Percentiles rank a stretch among this genome's conserved stretches.
Evolutionary conservation across 1,284 basidiomycete genomes (phyloP).

Genomic region (Trichosporon sp.): DNA sequence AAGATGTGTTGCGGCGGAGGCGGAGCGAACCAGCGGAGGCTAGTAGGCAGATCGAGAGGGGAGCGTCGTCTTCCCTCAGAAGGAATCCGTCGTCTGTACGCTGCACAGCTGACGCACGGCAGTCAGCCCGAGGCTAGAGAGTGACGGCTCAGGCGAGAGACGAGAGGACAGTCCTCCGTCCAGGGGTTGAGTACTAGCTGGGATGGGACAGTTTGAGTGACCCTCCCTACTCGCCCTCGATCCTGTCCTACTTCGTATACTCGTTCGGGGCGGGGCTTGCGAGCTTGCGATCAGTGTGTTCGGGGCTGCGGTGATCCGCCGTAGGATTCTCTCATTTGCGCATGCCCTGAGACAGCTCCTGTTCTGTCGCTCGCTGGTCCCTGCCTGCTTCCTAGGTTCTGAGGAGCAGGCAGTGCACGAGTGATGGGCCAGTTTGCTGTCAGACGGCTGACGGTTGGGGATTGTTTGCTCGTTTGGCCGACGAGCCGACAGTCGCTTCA

Average conservation of each 20-base stretch:
- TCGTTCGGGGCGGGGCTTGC: too few species aligned
- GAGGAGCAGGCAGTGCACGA: not conserved
- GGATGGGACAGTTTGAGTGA: not conserved
- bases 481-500: not conserved
- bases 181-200: not conserved
- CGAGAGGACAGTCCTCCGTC: not conserved
- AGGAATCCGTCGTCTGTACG: not conserved
- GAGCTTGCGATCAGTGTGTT: not conserved
- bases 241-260: not conserved
- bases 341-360: not conserved
- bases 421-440: too few species aligned
- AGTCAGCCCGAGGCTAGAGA: not conserved
- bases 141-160: not conserved
- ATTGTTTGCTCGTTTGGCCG: not conserved
- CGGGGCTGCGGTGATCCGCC: conserved; percentile 12
- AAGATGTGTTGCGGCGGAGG: not conserved
- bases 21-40: not conserved
- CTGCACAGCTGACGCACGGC: not conserved
- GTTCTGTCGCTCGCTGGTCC: not conserved
- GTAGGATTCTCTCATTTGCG: not conserved
- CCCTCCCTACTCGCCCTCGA: not conserved
- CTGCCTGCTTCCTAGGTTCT: not conserved
- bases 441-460: not conserved
- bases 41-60: not conserved
- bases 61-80: conserved; percentile 5